These are phyloP conservation scores for Lentinus brumalis DNA, from an alignment of 768 basidiomycete species.

Conservation along the genomic window DNA sequence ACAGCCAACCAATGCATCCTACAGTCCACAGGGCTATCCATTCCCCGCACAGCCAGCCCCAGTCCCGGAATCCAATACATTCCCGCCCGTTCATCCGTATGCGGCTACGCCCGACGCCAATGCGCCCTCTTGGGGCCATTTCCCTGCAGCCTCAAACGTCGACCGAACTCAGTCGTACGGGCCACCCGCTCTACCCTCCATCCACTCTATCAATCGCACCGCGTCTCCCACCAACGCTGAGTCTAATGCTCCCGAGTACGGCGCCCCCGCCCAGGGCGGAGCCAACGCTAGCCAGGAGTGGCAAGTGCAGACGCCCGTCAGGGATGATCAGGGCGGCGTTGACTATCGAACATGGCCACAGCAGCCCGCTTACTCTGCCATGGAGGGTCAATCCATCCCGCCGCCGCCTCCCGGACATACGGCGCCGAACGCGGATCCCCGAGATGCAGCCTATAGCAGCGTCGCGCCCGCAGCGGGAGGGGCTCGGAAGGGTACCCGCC, in stretches of 20 bases:
- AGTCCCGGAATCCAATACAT: conserved; percentile 43
- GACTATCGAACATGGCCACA: conserved; percentile 29
- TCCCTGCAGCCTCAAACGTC: conserved; percentile 31
- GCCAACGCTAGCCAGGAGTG: conserved; percentile 22
- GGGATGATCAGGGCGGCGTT: conserved; percentile 23
- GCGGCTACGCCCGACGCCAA: conserved; percentile 41
- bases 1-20: conserved; percentile 43
- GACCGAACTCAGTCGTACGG: conserved; percentile 47
- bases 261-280: conserved; percentile 18
- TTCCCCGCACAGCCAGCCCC: conserved; percentile 46
- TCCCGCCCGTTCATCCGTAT: conserved; percentile 43
- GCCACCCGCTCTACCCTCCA: conserved; percentile 48
- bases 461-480: conserved; percentile 15
- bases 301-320: conserved; percentile 23
- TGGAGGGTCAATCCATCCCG: conserved; percentile 21
- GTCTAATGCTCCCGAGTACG: conserved; percentile 20
- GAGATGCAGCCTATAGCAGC: conserved; percentile 22
- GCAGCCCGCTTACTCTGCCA: conserved; percentile 21
- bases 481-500: conserved; percentile 18
- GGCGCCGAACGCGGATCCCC: conserved; percentile 17
- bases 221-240: conserved; percentile 22
- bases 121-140: conserved; percentile 60
- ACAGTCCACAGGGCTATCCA: conserved; percentile 44
- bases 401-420: conserved; percentile 13
- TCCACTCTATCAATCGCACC: conserved; percentile 51